Evolutionary conservation across 768 basidiomycete species (phyloP).

Genomic region (Suillus plorans): DNA sequence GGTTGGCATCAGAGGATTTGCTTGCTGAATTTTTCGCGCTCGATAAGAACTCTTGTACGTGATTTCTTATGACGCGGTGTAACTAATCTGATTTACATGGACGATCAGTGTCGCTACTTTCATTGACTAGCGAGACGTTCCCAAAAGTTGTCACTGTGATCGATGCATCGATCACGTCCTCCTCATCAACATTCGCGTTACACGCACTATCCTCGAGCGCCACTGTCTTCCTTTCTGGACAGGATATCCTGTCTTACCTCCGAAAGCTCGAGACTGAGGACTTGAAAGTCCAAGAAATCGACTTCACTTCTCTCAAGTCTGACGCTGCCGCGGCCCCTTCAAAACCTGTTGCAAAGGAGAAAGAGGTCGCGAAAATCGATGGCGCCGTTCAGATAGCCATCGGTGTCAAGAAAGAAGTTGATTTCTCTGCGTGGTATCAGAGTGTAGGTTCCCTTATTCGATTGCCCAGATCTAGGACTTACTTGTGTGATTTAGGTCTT

Average conservation of each 20-base stretch:
- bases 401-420: constrained; percentile 93
- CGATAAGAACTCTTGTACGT: constrained; percentile 85
- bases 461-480: constrained; percentile 9
- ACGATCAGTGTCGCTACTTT: constrained; percentile 74
- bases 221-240: constrained; percentile 79
- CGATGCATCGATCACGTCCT: constrained; percentile 71
- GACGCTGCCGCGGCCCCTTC: constrained; percentile 39
- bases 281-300: constrained; percentile 67
- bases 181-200: constrained; percentile 64
- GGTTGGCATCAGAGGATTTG: constrained; percentile 84
- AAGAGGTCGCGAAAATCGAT: constrained; percentile 79
- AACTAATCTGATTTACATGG: constrained; percentile 1
- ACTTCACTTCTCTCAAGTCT: constrained; percentile 62
- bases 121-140: constrained; percentile 64
- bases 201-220: constrained; percentile 69
- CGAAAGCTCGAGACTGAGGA: constrained; percentile 67
- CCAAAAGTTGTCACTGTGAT: constrained; percentile 72
- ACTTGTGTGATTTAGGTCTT: constrained; percentile 62
- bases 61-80: background rate
- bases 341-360: constrained; percentile 47
- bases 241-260: constrained; percentile 73
- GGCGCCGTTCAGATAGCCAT: constrained; percentile 91
- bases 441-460: constrained; percentile 51
- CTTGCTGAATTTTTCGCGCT: constrained; percentile 81
- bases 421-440: constrained; percentile 94